Evolutionary conservation across 257 asterid species (phyloP).

Genomic region (Solanum ahanhuiri): DNA sequence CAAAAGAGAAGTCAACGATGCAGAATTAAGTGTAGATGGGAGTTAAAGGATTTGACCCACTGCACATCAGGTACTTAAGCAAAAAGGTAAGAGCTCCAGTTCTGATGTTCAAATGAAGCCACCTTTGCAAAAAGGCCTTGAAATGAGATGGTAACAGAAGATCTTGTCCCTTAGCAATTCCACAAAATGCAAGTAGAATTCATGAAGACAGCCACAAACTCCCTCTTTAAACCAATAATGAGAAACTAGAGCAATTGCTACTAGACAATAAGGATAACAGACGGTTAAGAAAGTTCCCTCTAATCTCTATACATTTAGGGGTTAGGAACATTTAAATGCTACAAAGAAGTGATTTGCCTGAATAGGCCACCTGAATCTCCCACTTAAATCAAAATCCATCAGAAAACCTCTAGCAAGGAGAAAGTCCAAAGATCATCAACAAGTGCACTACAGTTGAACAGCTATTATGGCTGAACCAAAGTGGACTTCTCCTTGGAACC

Average conservation of each 20-base stretch:
- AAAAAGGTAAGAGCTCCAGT: conserved; percentile 53
- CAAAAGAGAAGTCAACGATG: conserved; percentile 31
- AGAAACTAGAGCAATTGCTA: conserved; percentile 27
- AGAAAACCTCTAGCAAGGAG: conserved; percentile 24
- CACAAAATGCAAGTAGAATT: conserved; percentile 21
- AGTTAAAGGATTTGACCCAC: conserved; percentile 37
- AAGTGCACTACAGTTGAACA: conserved; percentile 20
- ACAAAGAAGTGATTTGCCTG: conserved; percentile 5
- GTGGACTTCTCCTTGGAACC: conserved; percentile 38
- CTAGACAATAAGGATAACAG: conserved; percentile 21
- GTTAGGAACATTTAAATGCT: conserved; percentile 21
- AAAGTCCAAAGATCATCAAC: conserved; percentile 28
- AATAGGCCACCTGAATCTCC: conserved; percentile 19
- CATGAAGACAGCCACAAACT: conserved; percentile 20
- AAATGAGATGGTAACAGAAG: conserved; percentile 35
- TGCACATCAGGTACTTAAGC: conserved; percentile 49
- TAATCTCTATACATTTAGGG: conserved; percentile 2
- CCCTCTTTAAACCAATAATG: conserved; percentile 36
- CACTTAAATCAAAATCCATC: conserved; percentile 32
- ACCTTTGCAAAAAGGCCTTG: conserved; percentile 49
- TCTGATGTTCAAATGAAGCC: conserved; percentile 54
- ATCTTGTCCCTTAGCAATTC: conserved; percentile 26
- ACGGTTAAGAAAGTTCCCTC: conserved; percentile 18
- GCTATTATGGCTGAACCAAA: conserved; percentile 23
- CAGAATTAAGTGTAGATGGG: conserved; percentile 30